Evolutionary conservation across 1,284 basidiomycete genomes (phyloP).

Genomic region (Taiwanofungus camphoratus): DNA sequence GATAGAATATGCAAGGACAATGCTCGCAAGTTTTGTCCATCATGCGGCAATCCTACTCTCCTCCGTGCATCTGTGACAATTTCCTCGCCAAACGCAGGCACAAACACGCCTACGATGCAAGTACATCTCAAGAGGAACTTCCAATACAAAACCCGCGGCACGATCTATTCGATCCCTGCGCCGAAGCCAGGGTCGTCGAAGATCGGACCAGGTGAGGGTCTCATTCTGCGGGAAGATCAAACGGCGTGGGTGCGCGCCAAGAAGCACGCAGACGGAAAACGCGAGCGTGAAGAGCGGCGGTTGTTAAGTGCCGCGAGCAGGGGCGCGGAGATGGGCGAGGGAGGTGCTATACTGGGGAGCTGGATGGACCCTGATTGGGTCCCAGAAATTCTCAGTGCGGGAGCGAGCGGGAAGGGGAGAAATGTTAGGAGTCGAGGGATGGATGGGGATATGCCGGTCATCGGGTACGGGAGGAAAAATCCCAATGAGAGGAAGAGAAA

Average conservation of each 20-base stretch:
- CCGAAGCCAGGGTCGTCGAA: conserved; percentile 90
- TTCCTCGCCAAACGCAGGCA: conserved; percentile 54
- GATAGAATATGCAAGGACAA: conserved; percentile 91
- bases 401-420: conserved; percentile 71
- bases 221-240: conserved; percentile 91
- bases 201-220: conserved; percentile 70
- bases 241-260: conserved; percentile 79
- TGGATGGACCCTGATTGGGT: conserved; percentile 98
- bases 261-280: conserved; percentile 65
- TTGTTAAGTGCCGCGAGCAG: conserved; percentile 60
- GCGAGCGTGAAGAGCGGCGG: conserved; percentile 73
- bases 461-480: conserved; percentile 84
- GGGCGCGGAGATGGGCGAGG: conserved; percentile 43
- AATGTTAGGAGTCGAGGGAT: conserved; percentile 42
- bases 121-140: conserved; percentile 94
- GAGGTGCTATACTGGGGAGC: conserved; percentile 53
- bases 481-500: conserved; percentile 72
- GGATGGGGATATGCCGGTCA: conserved; percentile 69
- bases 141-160: conserved; percentile 90
- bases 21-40: conserved; percentile 95
- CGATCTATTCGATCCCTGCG: conserved; percentile 88
- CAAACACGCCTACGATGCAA: conserved; percentile 61
- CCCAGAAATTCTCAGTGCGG: conserved; percentile 77
- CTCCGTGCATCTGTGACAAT: conserved; percentile 90
- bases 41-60: conserved; percentile 92